Conservation (phyloP, 108 stramenopile genomes). For the Phaeodactylum tricornutum region DNA sequence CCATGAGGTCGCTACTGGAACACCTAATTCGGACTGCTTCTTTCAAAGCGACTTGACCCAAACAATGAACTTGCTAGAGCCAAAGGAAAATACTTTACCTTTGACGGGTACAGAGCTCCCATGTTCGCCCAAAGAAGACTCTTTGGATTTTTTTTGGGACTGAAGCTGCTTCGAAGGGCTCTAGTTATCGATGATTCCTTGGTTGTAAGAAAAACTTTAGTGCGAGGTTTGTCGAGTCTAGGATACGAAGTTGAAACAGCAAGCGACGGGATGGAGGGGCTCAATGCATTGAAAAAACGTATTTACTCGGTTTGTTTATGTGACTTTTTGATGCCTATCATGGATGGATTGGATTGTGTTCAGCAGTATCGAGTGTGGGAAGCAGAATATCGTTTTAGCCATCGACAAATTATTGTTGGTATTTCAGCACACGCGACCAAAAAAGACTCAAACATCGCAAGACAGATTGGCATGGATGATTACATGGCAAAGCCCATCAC, state of each 20-base stretch:
- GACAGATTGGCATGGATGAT: conserved; percentile 53
- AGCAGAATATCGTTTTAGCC: conserved; percentile 23
- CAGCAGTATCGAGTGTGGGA: conserved; percentile 61
- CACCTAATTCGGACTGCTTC: no score
- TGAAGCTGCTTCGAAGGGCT: no score
- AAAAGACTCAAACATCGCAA: conserved; percentile 32
- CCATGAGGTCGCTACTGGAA: no score
- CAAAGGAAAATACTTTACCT: no score
- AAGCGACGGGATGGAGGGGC: conserved; percentile 56
- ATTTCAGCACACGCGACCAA: conserved; percentile 51
- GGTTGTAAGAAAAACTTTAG: conserved; percentile 47
- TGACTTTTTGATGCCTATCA: conserved; percentile 77
- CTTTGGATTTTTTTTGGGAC: no score
- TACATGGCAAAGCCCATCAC: conserved; percentile 48
- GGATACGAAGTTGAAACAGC: conserved; percentile 56
- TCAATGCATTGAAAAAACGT: conserved; percentile 29
- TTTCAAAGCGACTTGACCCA: no score
- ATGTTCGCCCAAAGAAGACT: no score
- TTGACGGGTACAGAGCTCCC: no score
- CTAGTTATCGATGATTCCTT: conserved; percentile 55
- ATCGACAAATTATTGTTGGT: conserved; percentile 52
- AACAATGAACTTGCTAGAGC: no score
- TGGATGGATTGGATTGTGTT: conserved; percentile 71
- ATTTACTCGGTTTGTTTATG: conserved; percentile 19
- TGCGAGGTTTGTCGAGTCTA: conserved; percentile 29